Evolutionary conservation across 179 eudicot genomes (phyloP).

Genomic region (Heliamphora pulchella): DNA sequence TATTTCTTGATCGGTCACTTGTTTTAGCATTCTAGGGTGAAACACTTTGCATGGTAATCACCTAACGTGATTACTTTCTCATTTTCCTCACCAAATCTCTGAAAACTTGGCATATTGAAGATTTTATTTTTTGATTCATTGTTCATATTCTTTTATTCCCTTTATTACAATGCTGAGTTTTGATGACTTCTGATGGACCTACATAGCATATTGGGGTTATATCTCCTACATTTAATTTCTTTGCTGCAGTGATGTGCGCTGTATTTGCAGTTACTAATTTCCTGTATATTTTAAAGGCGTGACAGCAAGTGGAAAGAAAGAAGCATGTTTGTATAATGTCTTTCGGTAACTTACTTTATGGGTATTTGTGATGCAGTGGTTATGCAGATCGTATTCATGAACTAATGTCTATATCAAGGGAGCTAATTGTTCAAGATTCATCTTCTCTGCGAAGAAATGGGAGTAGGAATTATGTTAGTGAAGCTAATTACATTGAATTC

Average conservation of each 20-base stretch:
- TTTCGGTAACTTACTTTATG: background rate
- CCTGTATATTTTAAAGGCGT: background rate
- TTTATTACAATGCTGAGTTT: background rate
- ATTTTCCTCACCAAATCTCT: constrained; percentile 2
- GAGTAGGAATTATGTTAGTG: constrained; percentile 68
- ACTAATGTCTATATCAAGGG: constrained; percentile 73
- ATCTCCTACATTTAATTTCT: constrained; percentile 3
- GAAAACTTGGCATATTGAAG: background rate
- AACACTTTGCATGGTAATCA: constrained; percentile 7
- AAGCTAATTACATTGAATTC: constrained; percentile 89
- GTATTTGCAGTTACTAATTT: background rate
- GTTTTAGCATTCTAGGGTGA: constrained; percentile 6
- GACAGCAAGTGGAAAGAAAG: constrained; percentile 1
- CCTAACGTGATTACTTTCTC: background rate
- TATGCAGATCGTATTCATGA: constrained; percentile 99
- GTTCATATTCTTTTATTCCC: background rate
- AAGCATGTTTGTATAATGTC: background rate
- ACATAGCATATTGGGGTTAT: background rate
- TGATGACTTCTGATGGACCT: background rate
- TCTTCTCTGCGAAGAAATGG: constrained; percentile 59
- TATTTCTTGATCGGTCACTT: constrained; percentile 25
- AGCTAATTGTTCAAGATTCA: constrained; percentile 54
- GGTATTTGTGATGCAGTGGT: constrained; percentile 55
- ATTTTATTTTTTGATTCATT: background rate
- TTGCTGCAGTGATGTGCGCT: background rate